A percentile compares a stretch with the other conserved stretches of the same genome.
Evolutionary conservation across 2,329 filamentous ascomycete genomes (phyloP).

Genomic region (Claviceps sp.): DNA sequence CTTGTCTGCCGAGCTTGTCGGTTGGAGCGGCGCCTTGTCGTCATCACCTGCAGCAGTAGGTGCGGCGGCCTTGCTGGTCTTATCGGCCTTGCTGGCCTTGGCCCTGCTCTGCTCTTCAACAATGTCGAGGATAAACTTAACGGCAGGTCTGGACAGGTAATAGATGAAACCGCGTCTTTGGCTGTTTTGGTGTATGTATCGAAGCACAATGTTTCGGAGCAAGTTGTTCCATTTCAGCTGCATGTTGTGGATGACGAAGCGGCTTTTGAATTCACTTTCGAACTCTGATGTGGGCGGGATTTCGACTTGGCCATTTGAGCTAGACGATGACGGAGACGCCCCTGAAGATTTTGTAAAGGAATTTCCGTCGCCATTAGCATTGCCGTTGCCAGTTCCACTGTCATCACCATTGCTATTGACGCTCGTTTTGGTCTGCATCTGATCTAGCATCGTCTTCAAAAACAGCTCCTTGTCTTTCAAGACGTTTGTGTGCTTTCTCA

Average conservation of each 20-base stretch:
- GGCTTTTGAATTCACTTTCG: slow-evolving; percentile 91
- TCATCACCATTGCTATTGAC: slow-evolving; percentile 9
- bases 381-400: slow-evolving; percentile 5
- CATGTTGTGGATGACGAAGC: slow-evolving; percentile 94
- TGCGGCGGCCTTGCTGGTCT: slow-evolving; percentile 3
- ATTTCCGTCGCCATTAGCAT: no score
- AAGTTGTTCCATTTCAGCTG: slow-evolving; percentile 98
- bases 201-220: slow-evolving; percentile 85
- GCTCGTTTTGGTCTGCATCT: slow-evolving; percentile 28
- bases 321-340: slow-evolving; percentile 15
- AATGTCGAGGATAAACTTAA: slow-evolving; percentile 97
- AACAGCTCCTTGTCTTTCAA: slow-evolving; percentile 45
- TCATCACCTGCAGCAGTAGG: slow-evolving; percentile 15
- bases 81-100: slow-evolving; percentile 28
- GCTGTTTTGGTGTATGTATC: slow-evolving; percentile 94
- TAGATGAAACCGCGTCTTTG: slow-evolving; percentile 94
- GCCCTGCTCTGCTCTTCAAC: slow-evolving; percentile 83
- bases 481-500: slow-evolving; percentile 40
- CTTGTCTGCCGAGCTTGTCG: slow-evolving; percentile 31
- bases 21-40: slow-evolving; percentile 22
- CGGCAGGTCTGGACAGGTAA: slow-evolving; percentile 86
- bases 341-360: slow-evolving; percentile 18
- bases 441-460: slow-evolving; percentile 42
- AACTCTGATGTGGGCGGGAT: slow-evolving; percentile 65
- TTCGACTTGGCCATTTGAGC: slow-evolving; percentile 36